Percentiles rank a stretch among this genome's conserved stretches.
These are phyloP conservation scores for Leccinum obscurum DNA, from an alignment of 768 basidiomycete species.

Conservation along the genomic window DNA sequence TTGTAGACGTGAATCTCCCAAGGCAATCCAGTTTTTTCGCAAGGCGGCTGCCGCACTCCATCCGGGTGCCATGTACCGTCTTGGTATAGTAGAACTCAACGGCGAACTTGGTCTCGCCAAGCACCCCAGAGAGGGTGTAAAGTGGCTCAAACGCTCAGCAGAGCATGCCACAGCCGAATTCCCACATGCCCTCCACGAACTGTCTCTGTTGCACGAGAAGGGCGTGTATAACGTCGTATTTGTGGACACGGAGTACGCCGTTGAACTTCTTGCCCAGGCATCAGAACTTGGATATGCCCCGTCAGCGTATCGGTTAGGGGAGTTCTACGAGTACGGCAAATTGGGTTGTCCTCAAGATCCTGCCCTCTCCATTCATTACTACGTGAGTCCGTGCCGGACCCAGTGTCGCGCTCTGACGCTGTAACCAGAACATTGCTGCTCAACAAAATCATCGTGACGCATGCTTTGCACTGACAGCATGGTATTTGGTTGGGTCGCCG, in stretches of 20 bases:
- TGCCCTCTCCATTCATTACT: conserved; percentile 97
- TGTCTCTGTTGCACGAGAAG: conserved; percentile 91
- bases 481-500: conserved; percentile 98
- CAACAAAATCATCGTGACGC: conserved; percentile 97
- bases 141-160: conserved; percentile 97
- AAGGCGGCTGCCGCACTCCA: conserved; percentile 92
- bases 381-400: conserved; percentile 58
- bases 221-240: conserved; percentile 98
- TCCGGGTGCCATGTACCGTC: conserved; percentile 94
- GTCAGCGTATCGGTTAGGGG: conserved; percentile 91
- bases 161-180: conserved; percentile 94
- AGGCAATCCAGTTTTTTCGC: conserved; percentile 89
- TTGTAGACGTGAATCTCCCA: conserved; percentile 86
- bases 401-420: conserved; percentile 16
- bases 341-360: conserved; percentile 98
- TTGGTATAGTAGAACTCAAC: conserved; percentile 95
- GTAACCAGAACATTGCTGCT: conserved; percentile 89
- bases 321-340: conserved; percentile 99
- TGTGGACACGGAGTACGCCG: conserved; percentile 93
- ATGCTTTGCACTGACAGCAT: conserved; percentile 96
- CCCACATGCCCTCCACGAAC: conserved; percentile 93
- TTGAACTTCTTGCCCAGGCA: conserved; percentile 92
- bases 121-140: conserved; percentile 93
- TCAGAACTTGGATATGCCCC: conserved; percentile 96
- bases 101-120: conserved; percentile 87